phyloP scores from a whole-genome alignment of 1,284 basidiomycete species.

The Malassezia brasiliensis region DNA sequence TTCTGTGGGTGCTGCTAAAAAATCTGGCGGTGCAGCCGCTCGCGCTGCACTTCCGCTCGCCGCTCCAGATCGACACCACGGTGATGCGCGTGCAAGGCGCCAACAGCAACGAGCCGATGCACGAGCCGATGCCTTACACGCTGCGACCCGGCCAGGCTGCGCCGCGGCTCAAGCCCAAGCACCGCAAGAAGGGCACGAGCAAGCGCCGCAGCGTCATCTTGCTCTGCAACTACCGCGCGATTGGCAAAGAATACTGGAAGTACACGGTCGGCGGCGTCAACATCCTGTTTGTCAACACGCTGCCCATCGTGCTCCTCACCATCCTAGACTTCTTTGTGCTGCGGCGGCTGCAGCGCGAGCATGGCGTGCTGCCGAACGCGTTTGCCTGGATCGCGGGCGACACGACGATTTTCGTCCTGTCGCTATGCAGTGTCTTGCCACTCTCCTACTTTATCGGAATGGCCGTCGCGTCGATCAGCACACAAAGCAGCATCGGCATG shows the following conservation, averaged over 20 bases:
- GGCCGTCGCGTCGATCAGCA: slow-evolving; percentile 97
- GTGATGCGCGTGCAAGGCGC: slow-evolving; percentile 19
- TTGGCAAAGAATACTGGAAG: slow-evolving; percentile 91
- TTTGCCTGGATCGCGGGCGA: slow-evolving; percentile 65
- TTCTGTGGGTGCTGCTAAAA: slow-evolving; percentile 84
- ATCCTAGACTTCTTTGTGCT: slow-evolving; percentile 86
- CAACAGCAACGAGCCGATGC: slow-evolving; percentile 24
- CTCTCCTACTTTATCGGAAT: slow-evolving; percentile 98
- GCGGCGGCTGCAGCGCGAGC: slow-evolving; percentile 60
- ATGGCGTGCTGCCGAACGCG: slow-evolving; percentile 55
- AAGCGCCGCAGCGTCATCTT: slow-evolving; percentile 60
- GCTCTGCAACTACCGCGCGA: slow-evolving; percentile 85
- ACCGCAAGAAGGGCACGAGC: slow-evolving; percentile 51
- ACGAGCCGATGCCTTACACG: slow-evolving; percentile 26
- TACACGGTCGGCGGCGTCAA: slow-evolving; percentile 98
- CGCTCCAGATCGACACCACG: slow-evolving; percentile 23
- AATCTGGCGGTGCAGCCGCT: slow-evolving; percentile 72
- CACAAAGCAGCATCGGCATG: slow-evolving; percentile 97
- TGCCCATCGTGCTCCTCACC: slow-evolving; percentile 87
- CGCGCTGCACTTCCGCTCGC: slow-evolving; percentile 74
- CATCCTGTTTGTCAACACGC: slow-evolving; percentile 91
- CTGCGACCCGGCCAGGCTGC: slow-evolving; percentile 50
- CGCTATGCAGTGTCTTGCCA: slow-evolving; percentile 85
- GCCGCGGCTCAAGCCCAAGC: slow-evolving; percentile 48
- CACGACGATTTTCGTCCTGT: slow-evolving; percentile 71